Base-by-base conservation (phyloP, 2,329 filamentous ascomycete species). In the Albifimbria verrucaria region DNA sequence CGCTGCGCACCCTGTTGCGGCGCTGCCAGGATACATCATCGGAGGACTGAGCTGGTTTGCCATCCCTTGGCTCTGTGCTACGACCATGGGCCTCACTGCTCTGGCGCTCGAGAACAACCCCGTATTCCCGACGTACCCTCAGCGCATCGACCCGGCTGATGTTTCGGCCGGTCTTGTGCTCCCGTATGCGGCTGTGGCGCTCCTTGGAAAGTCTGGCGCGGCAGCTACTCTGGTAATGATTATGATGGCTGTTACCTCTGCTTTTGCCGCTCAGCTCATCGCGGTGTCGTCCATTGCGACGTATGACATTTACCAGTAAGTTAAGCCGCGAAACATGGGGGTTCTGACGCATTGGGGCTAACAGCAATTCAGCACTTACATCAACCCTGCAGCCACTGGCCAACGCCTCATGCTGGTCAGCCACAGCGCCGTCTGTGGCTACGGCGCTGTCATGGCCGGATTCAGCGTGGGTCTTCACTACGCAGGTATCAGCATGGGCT, bases 1-100 rank as follows among this genome's bases (percentile, higher is more conserved):
- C 64, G 89, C 90, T 17, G 89, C 90, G 1, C 87, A 84, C 21
- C 89, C 90, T 4, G 86, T 91, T 1, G 85, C 92, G 58, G 90
- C 90, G 2, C 81, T 95, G 3, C 90, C 89, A 0, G 90, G 90
- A n/a, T 95, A 95, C 65, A 86, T 94, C 44, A 78, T 92, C 55
- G 90, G 90, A 5, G 90, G 90, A 24, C 79, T 95, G 1, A 85
- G 81, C 49, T 95, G 90, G 90, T 94, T 95, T 61, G 90, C 90
- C 2, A 92, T 95, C 50, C 90, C 90, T 1, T 94, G 88, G 86
- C 78, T 94, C 9, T 86, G 84, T 4, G 89, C 90, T 1, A 94
- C 88, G 1, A 94, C 90, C 2, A 89, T 94, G 85, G 90, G 90
- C 47, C 80, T 95, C 15, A 81, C 88, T 2, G 89, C 88, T 3